phyloP scores from a whole-genome alignment of 2,329 filamentous ascomycete species.

The Tolypocladium paradoxum region DNA sequence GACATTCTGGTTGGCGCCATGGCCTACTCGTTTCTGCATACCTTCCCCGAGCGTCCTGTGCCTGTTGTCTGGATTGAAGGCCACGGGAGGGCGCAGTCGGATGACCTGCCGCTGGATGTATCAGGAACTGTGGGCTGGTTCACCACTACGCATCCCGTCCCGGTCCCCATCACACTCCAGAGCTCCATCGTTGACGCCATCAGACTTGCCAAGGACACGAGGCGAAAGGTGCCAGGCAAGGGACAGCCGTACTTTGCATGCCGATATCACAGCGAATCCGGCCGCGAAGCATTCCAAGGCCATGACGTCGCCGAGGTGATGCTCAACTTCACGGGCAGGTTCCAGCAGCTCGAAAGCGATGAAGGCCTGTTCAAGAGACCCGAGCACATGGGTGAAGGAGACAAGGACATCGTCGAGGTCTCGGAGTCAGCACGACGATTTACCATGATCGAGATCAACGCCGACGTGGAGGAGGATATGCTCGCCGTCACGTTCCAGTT shows the following conservation, averaged over 20 bases:
- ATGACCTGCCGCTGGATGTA: conserved; percentile 16
- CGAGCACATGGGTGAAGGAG: neutral
- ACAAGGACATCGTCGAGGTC: conserved; percentile 1
- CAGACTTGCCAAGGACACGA: conserved; percentile 22
- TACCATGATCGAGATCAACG: conserved; percentile 6
- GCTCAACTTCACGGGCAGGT: conserved; percentile 34
- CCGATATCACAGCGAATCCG: conserved; percentile 17
- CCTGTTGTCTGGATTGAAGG: conserved; percentile 29
- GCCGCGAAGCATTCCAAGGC: conserved; percentile 17
- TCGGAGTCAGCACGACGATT: neutral
- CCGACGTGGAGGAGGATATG: conserved; percentile 2
- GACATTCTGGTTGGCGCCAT: conserved; percentile 27
- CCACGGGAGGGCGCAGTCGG: conserved; percentile 26
- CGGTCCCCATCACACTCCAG: conserved; percentile 4
- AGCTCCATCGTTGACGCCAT: conserved; percentile 5
- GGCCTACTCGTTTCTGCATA: conserved; percentile 19
- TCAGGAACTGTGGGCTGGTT: conserved; percentile 35
- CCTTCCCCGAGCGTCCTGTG: conserved; percentile 20
- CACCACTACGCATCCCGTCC: conserved; percentile 27
- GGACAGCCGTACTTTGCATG: conserved; percentile 27
- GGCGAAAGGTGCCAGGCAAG: conserved; percentile 21
- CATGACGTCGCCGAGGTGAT: conserved; percentile 32
- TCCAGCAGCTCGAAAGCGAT: conserved; percentile 31
- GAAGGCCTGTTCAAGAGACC: conserved; percentile 10
- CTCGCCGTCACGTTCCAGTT: conserved; percentile 3